Base-by-base conservation (phyloP, 805 yeast species). In the Candida nitratophila region DNA sequence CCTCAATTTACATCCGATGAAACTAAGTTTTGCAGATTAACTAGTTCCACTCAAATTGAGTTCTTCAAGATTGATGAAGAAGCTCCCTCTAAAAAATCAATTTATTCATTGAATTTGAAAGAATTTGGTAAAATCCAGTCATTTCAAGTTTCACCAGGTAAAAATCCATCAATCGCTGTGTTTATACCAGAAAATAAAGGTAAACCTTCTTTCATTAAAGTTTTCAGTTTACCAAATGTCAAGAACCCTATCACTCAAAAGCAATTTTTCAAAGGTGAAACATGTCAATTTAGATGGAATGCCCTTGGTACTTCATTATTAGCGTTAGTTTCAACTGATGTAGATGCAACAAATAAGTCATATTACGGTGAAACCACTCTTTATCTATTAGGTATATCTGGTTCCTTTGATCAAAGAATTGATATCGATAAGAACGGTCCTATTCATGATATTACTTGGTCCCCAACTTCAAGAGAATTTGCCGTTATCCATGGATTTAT, bases 401-500 rank as follows among this genome's bases (percentile, higher is more conserved):
- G 96, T 14, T 79, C 90, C 34, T 90, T 87, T 56, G 96, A 91
- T 59, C 85, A 89, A 44, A 76, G 96, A 58, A 90, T 93, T 56
- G 76, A 81, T 46, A 77, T 93, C 55, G 88, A 86, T 50, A 83
- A 86, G 55, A 96, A 89, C 59, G 98, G 98, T 29, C 98, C 99
- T 38, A 89, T 93, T 54, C 97, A 93, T 68, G 99, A 93, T 64
- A 86, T 91, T 49, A 82, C 93, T 20, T 93, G 99, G 99, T 85
- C 96, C 22, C 96, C 98, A 47, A 80, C 89, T 42, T 87, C 96
- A 17, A 77, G 96, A 54, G 98, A 93, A 68, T 95, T 93, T 70
- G 98, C 96, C 48, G 99, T 93, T 37, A 88, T 86, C 44, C 90
- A 90, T 60, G 99, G 99, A 29, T 90, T 79, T 68, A 93, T 93